These are phyloP conservation scores for Ganoderma lingzhi DNA, from an alignment of 1,284 basidiomycete genomes.

Conservation along the genomic window DNA sequence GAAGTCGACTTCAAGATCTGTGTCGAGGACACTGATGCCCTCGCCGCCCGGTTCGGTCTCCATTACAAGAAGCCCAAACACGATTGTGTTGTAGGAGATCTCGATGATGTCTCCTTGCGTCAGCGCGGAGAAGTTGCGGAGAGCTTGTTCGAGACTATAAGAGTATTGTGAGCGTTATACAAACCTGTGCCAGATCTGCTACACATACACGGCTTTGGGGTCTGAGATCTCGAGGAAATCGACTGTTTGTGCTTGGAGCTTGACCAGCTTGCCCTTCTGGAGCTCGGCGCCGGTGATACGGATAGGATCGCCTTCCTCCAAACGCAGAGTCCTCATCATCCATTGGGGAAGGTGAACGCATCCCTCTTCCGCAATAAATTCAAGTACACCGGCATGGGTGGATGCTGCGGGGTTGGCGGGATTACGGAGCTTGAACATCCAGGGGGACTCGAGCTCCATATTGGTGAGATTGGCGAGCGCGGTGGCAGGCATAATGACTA, in stretches of 20 bases:
- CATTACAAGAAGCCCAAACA: conserved; percentile 97
- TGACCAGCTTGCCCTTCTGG: conserved; percentile 95
- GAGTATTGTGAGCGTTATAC: conserved; percentile 7
- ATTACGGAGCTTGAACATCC: conserved; percentile 97
- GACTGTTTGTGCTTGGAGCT: conserved; percentile 95
- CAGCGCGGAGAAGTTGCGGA: conserved; percentile 93
- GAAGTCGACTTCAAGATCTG: conserved; percentile 94
- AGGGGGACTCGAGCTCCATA: conserved; percentile 92
- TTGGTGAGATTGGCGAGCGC: conserved; percentile 89
- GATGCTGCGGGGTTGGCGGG: conserved; percentile 86
- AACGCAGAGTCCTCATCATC: conserved; percentile 98
- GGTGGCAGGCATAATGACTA: conserved; percentile 98
- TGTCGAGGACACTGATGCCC: conserved; percentile 93
- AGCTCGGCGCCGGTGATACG: conserved; percentile 90
- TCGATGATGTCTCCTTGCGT: conserved; percentile 94
- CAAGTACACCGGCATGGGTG: conserved; percentile 97
- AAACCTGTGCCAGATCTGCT: conserved; percentile 8
- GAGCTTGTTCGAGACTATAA: conserved; percentile 88
- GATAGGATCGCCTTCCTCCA: conserved; percentile 96
- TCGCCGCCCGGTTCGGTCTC: conserved; percentile 89
- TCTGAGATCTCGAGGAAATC: conserved; percentile 97
- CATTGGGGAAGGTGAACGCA: conserved; percentile 96
- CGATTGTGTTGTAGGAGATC: conserved; percentile 91
- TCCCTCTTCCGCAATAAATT: conserved; percentile 98
- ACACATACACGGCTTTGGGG: conserved; percentile 92